Evolutionary conservation across 2,329 filamentous ascomycete species (phyloP), one percentile per base, ranked within the genome.

Genomic region (Pezicula radicicola): DNA sequence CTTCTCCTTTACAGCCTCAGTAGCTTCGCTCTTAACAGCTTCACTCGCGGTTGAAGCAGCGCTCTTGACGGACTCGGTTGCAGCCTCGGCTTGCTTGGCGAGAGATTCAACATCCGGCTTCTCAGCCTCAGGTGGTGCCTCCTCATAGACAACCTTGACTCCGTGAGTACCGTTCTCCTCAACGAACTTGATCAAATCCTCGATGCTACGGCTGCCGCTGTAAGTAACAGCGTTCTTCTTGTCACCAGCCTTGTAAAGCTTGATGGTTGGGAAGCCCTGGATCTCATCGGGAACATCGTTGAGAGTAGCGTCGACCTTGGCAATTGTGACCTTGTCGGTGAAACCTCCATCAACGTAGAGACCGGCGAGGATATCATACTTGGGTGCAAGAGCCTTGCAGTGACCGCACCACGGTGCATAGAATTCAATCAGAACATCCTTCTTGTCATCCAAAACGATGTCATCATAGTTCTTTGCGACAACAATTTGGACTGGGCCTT

Each of bases 321-420:
- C 94, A 68, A 99, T 89, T 65, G 94, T 79, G 54, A 99, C 89
- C 75, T 91, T 86, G 76, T 85, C 80, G 72, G 89, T 88, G 75
- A 85, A 88, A 63, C 89, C 86, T 84, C 84, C 64, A 75, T 81
- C 73, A 83, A 84, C 79, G 76, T 91, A 97, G 54, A 84, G 79
- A 54, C 79, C 73, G 51, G 83, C 94, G 54, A 99, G 88, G 72
- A 97, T 90, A 59, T 99, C 94, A 74, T 97, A 99, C 73, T 96
- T 87, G 66, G 94, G 94, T 52, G 94, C 93, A 57, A 99, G 87
- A 73, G 85, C 92, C 84, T 97, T 97, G 90, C 94, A 99, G 84
- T 99, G 94, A 64, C 94, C 94, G 72, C 94, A 99, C 94, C 94
- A 99, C 59, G 94, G 94, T 54, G 94, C 94, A 78, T 99, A 99